Percentiles rank a stretch among this genome's conserved stretches.
Evolutionary conservation across 23 red algal genomes (phyloP).

Genomic region (Gracilaria caudata): DNA sequence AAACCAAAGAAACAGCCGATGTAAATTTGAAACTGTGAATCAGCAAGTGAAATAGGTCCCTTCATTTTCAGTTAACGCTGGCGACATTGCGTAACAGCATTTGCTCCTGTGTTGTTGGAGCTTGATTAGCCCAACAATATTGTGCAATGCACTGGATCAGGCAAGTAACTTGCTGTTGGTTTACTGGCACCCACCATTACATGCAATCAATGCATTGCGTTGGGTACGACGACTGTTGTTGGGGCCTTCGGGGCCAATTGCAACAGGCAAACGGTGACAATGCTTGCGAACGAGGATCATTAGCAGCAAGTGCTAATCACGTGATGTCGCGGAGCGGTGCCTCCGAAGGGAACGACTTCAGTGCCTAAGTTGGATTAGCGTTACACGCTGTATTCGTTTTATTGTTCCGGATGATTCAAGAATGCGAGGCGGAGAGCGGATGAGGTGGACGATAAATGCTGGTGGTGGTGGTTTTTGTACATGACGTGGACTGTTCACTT

Average conservation of each 20-base stretch:
- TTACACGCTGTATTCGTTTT: neutral
- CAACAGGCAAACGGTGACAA: too few species aligned
- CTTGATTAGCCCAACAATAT: neutral
- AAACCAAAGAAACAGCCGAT: neutral
- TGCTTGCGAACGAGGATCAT: too few species aligned
- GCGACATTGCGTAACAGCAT: neutral
- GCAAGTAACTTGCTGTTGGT: too few species aligned
- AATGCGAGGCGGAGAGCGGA: neutral
- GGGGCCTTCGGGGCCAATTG: neutral
- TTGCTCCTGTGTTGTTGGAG: neutral
- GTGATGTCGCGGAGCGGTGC: neutral
- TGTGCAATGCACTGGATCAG: neutral
- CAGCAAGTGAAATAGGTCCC: neutral
- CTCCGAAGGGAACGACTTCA: neutral
- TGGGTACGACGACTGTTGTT: too few species aligned
- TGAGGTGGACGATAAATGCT: neutral
- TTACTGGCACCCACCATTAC: too few species aligned
- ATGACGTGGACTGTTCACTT: slow-evolving; percentile 6
- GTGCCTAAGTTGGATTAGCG: neutral
- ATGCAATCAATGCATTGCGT: too few species aligned
- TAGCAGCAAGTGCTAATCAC: neutral
- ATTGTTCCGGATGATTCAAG: neutral
- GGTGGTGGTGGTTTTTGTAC: neutral
- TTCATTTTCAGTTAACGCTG: neutral
- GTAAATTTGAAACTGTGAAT: neutral